Evolutionary conservation across 495 filamentous ascomycete species (phyloP).

Genomic region (Saxophila tyrrhenica): DNA sequence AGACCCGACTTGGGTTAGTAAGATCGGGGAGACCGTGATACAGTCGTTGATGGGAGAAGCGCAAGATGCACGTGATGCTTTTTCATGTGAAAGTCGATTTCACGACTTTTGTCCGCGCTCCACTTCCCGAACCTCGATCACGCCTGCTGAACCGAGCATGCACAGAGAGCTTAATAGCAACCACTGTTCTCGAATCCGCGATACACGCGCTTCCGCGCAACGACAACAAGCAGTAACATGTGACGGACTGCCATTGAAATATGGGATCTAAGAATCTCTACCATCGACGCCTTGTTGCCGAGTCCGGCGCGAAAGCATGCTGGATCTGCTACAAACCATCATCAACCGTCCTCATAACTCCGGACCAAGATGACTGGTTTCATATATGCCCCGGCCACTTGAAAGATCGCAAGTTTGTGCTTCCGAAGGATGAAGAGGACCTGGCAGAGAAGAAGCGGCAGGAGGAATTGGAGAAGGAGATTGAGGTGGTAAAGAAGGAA

Average conservation of each 20-base stretch:
- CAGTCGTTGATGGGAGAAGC: no score
- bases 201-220: not conserved
- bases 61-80: no score
- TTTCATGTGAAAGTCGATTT: no score
- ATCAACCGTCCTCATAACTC: constrained; percentile 74
- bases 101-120: no score
- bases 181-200: not conserved
- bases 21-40: no score
- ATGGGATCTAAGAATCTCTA: constrained; percentile 51
- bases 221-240: no score
- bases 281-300: constrained; percentile 79
- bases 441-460: constrained; percentile 45
- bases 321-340: constrained; percentile 85
- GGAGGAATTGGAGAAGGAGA: constrained; percentile 32
- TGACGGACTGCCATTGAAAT: no score
- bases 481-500: constrained; percentile 65
- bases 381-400: constrained; percentile 79
- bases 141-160: not conserved
- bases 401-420: constrained; percentile 72
- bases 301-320: constrained; percentile 69
- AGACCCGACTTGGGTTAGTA: no score
- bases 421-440: constrained; percentile 63
- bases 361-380: constrained; percentile 95
- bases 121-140: no score
- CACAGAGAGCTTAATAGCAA: not conserved